phyloP scores from a whole-genome alignment of 176 grass and related monocot genomes.

The Bonia amplexicaulis region DNA sequence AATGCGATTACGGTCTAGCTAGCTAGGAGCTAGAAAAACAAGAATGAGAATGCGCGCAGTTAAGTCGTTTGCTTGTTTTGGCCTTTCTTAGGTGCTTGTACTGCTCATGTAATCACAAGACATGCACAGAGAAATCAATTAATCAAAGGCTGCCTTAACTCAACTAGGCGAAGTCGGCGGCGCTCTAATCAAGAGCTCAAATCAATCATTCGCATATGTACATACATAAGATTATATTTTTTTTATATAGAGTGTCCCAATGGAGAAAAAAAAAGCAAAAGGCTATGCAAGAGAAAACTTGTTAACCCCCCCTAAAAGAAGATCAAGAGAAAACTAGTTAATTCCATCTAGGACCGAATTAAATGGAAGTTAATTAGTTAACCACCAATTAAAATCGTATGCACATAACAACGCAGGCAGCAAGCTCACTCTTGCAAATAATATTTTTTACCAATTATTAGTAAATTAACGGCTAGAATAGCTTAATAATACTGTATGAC shows the following conservation, averaged over 20 bases:
- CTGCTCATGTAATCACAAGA: constrained; percentile 8
- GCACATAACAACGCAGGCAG: background rate
- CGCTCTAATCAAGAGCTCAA: too few relatives aligned
- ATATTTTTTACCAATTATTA: background rate
- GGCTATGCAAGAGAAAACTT: background rate
- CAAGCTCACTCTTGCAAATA: constrained; percentile 4
- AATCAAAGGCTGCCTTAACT: background rate
- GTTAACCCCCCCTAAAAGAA: background rate
- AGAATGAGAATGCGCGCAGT: background rate
- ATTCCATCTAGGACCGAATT: background rate
- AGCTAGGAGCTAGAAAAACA: background rate
- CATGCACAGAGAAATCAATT: constrained; percentile 11
- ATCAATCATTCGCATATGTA: constrained; percentile 3
- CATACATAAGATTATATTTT: background rate
- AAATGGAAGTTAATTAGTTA: background rate
- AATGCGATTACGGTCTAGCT: constrained; percentile 1
- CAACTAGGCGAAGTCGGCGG: background rate
- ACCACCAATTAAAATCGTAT: background rate
- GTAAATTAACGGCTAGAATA: background rate
- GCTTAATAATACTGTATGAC: background rate
- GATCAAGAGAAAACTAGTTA: background rate
- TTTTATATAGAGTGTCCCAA: background rate
- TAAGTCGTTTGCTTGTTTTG: background rate
- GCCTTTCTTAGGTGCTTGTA: constrained; percentile 22
- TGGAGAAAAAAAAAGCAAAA: background rate